These are phyloP conservation scores for Nelumbo lutea DNA, from an alignment of 164 flowering plant species.

Conservation along the genomic window DNA sequence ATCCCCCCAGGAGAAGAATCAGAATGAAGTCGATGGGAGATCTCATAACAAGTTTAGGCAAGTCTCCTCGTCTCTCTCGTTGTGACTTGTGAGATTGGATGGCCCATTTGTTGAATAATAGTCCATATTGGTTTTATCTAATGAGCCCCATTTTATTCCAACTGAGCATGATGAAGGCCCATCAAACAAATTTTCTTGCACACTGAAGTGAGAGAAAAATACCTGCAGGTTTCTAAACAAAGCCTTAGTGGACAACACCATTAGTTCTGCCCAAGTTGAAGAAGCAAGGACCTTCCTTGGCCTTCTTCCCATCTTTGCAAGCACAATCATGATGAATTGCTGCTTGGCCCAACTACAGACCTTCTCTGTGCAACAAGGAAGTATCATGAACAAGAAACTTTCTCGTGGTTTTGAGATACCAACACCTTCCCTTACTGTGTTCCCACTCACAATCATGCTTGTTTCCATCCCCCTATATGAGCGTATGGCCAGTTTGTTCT, in stretches of 20 bases:
- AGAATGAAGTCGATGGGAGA: not conserved
- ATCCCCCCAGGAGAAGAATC: not conserved
- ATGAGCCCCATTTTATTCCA: not conserved
- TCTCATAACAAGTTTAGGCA: conserved; percentile 13
- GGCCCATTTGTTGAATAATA: not conserved
- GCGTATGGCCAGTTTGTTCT: conserved; percentile 5
- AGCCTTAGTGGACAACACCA: not conserved
- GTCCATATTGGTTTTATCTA: not conserved
- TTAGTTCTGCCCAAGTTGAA: conserved; percentile 23
- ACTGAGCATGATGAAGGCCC: not conserved
- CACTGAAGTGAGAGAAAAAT: not conserved
- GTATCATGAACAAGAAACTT: conserved; percentile 21
- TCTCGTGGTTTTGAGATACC: conserved; percentile 21
- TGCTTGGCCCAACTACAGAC: conserved; percentile 34
- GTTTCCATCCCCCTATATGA: conserved; percentile 24
- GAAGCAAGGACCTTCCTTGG: conserved; percentile 23
- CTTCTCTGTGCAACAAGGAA: conserved; percentile 28
- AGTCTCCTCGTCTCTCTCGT: not conserved
- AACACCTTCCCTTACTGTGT: conserved; percentile 21
- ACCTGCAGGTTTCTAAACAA: conserved; percentile 7
- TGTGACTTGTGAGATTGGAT: not conserved
- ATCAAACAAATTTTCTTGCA: not conserved
- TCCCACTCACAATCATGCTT: conserved; percentile 20
- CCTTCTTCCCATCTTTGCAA: conserved; percentile 23
- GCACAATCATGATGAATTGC: conserved; percentile 29